Conservation (phyloP, 1,284 basidiomycete genomes). For the Ustilago loliicola region DNA sequence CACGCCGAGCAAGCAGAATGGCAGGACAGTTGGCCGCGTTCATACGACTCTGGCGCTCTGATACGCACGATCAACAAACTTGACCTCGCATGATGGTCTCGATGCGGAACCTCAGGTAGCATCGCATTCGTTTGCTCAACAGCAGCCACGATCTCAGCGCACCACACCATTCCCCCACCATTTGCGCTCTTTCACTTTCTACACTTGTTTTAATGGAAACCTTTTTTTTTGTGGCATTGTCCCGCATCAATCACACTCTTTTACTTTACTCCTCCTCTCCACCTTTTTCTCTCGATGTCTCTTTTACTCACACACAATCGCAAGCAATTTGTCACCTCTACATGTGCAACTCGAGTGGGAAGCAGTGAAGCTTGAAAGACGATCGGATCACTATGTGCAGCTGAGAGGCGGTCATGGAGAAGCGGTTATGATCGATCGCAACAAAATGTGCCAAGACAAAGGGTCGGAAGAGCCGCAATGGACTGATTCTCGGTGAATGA, state of each 20-base stretch:
- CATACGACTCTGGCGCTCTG: background rate
- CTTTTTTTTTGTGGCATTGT: constrained; percentile 17
- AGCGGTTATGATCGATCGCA: too few relatives aligned
- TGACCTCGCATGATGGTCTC: background rate
- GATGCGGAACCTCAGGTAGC: background rate
- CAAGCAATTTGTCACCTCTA: constrained; percentile 5
- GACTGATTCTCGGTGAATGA: too few relatives aligned
- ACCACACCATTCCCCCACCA: background rate
- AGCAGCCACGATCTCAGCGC: background rate
- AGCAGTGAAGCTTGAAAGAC: too few relatives aligned
- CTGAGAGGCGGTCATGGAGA: too few relatives aligned
- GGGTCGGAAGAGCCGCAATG: too few relatives aligned
- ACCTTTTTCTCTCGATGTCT: constrained; percentile 6
- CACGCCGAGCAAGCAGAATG: background rate
- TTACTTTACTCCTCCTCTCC: background rate
- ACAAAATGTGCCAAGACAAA: too few relatives aligned
- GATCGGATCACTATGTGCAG: too few relatives aligned
- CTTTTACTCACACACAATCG: constrained; percentile 8
- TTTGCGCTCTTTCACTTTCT: constrained; percentile 21
- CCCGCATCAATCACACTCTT: constrained; percentile 15
- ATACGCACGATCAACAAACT: background rate
- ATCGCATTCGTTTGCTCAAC: constrained; percentile 10
- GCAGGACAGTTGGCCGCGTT: too few relatives aligned
- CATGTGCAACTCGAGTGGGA: too few relatives aligned
- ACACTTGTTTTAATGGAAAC: constrained; percentile 47